Evolutionary conservation across 2,329 filamentous ascomycete species (phyloP).

Genomic region (Pestalotiopsis sp.): DNA sequence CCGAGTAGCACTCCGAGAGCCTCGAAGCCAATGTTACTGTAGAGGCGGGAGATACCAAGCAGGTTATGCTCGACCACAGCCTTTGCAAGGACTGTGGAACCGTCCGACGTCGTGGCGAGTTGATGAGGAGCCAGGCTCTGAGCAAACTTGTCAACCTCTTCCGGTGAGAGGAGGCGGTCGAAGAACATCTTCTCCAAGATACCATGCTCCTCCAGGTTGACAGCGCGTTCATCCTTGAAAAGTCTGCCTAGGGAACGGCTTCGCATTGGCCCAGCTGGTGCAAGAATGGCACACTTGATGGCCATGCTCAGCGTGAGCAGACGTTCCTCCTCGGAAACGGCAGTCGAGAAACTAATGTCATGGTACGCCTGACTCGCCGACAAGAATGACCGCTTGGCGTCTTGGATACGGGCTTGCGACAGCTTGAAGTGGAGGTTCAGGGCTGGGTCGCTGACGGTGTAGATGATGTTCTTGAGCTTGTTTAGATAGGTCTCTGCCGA

Average conservation of each 20-base stretch:
- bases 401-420: conserved; percentile 89
- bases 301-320: conserved; percentile 83
- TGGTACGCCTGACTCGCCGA: conserved; percentile 88
- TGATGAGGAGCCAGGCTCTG: conserved; percentile 83
- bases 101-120: conserved; percentile 85
- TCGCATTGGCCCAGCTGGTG: conserved; percentile 84
- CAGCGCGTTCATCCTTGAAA: conserved; percentile 89
- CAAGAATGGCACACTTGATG: conserved; percentile 89
- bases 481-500: conserved; percentile 87
- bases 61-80: conserved; percentile 97
- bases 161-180: conserved; percentile 77
- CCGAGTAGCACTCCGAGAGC: conserved; percentile 78
- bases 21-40: conserved; percentile 76
- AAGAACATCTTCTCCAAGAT: conserved; percentile 99
- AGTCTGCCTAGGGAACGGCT: conserved; percentile 79
- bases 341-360: conserved; percentile 75
- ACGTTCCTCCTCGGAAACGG: conserved; percentile 85
- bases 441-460: conserved; percentile 73
- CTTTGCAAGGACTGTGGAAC: conserved; percentile 88
- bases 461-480: conserved; percentile 91
- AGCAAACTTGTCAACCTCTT: conserved; percentile 87
- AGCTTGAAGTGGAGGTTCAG: conserved; percentile 85
- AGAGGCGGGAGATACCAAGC: conserved; percentile 79
- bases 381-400: conserved; percentile 87
- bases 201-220: conserved; percentile 74